A percentile compares a stretch with the other conserved stretches of the same genome.
phyloP scores from a whole-genome alignment of 805 yeast genomes.

The Suhomyces vadensis region DNA sequence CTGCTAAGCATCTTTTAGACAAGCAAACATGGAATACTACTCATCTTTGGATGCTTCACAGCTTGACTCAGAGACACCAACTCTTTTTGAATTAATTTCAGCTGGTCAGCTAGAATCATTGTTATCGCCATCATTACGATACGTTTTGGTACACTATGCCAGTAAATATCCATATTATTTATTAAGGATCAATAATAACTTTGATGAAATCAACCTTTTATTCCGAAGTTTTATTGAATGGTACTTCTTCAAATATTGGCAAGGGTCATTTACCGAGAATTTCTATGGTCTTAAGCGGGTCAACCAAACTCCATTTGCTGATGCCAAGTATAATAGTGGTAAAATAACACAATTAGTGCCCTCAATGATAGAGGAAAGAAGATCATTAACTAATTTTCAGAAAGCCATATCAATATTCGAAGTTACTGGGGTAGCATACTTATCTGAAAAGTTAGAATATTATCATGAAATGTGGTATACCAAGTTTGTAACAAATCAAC shows the following conservation, averaged over 20 bases:
- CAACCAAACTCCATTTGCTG: constrained; percentile 35
- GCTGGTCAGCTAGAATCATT: constrained; percentile 75
- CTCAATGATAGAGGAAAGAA: constrained; percentile 48
- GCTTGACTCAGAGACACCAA: constrained; percentile 75
- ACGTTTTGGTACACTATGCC: constrained; percentile 77
- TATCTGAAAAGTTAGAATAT: constrained; percentile 66
- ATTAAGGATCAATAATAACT: constrained; percentile 59
- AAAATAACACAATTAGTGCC: constrained; percentile 41
- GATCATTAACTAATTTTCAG: constrained; percentile 56
- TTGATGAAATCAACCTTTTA: constrained; percentile 72
- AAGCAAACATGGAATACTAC: constrained; percentile 70
- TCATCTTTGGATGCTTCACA: constrained; percentile 76
- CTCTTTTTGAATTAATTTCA: constrained; percentile 84
- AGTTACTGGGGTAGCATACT: constrained; percentile 65
- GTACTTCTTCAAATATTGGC: constrained; percentile 69
- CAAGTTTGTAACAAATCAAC: constrained; percentile 52
- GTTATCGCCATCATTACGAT: constrained; percentile 80
- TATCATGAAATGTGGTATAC: constrained; percentile 65
- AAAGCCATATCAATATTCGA: constrained; percentile 55
- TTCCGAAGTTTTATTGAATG: constrained; percentile 69
- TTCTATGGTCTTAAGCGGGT: constrained; percentile 85
- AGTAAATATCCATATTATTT: constrained; percentile 72
- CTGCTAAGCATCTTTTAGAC: no score
- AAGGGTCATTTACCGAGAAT: constrained; percentile 85
- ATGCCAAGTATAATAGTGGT: constrained; percentile 27